These are phyloP conservation scores for carrot (Daucus carota) DNA, from an alignment of 129 eudicot species.

Conservation along the genomic window DNA sequence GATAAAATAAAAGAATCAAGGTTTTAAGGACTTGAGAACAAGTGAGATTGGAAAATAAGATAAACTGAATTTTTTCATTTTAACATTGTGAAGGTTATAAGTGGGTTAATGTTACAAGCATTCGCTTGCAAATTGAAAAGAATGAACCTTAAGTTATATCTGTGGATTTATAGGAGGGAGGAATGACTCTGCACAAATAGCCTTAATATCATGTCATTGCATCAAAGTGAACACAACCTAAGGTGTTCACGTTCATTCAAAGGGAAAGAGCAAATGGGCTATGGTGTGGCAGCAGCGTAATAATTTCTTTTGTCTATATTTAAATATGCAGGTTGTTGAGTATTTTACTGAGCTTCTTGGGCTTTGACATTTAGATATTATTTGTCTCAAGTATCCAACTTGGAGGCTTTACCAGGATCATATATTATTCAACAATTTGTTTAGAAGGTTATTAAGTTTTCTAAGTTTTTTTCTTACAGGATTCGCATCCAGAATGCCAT, in stretches of 20 bases:
- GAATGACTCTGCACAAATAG: too few species aligned
- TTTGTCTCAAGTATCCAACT: too few species aligned
- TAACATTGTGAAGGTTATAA: not conserved
- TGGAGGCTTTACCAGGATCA: too few species aligned
- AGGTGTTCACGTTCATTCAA: not conserved
- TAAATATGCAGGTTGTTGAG: too few species aligned
- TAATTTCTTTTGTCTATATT: not conserved
- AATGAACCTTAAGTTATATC: not conserved
- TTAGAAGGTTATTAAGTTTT: conserved; percentile 11
- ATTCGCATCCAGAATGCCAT: conserved; percentile 87
- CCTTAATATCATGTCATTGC: too few species aligned
- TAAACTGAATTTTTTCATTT: too few species aligned
- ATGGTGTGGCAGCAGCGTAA: not conserved
- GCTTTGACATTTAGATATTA: not conserved
- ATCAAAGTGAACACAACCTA: too few species aligned
- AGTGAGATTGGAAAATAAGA: not conserved
- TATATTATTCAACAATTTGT: too few species aligned
- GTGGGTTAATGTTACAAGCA: not conserved
- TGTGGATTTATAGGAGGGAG: too few species aligned
- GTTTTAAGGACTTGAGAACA: not conserved
- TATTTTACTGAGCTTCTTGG: not conserved
- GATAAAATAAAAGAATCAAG: not conserved
- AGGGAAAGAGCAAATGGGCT: not conserved
- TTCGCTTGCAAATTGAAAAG: not conserved
- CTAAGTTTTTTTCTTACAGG: conserved; percentile 42